Base-by-base conservation (phyloP, 805 yeast genomes). In the Cyberlindnera nakhonratchasimensis region DNA sequence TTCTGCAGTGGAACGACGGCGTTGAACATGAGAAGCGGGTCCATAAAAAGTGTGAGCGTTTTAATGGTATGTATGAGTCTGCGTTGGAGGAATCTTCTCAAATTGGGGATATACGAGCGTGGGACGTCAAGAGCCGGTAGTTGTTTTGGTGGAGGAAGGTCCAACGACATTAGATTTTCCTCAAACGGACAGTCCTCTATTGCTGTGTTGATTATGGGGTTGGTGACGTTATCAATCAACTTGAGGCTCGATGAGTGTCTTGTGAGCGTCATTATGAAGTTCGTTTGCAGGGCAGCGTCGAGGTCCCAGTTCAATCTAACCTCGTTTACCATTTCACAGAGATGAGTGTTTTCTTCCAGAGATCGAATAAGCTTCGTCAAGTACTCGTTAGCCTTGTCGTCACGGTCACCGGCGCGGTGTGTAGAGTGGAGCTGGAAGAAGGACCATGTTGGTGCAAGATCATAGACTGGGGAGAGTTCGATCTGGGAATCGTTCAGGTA, bases 251-350 rank as follows among this genome's bases (percentile, higher is more conserved):
- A 43, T 2, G 66, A 64, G 20, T 55, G 40, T 5, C 51, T 43
- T 19, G 66, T 55, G 10, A 69, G 37, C 4, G 61, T 25, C 4
- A 42, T 40, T 4, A 69, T 40, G n/a, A 69, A 55, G 14, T 43
- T 39, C 33, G 43, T 55, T 46, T 69, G 73, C 12, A 59, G 40
- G 1, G 30, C 32, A 2, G 63, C 41, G 39, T 64, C 63, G 22
- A 69, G 49, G 52, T 69, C 74, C 74, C 74, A 69, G 46, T 69
- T 69, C 29, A 69, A 57, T 40, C 74, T 50, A 3, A 69, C 60
- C 62, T 71, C 68, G 23, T 57, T 58, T 4, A 69, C 60, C 19
- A 60, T 47, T 14, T 58, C 52, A 11, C 59, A 55, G 1, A 47
- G 44, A 8, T 21, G 9, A 2, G 29, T 23, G 37, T 61, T 62